Base-by-base conservation (phyloP, 768 basidiomycete species). In the Macrolepiota fuliginosa region DNA sequence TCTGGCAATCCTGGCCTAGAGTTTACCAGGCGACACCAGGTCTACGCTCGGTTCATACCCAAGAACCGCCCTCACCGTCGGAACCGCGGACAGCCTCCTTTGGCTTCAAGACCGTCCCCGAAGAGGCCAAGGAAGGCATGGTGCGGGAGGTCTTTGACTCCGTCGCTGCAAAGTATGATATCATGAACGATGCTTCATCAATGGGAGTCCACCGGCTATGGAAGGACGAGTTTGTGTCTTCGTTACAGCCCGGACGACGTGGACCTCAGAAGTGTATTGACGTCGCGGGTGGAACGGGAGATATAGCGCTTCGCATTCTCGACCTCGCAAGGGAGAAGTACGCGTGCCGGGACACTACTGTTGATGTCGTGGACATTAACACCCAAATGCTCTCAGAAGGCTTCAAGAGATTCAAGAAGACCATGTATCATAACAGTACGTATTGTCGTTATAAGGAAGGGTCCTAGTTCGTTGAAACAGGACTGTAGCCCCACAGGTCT, bases 161-260 rank as follows among this genome's bases (percentile, higher is more conserved):
- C 6, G 97, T 99, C 61, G 95, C 97, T 46, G 90, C 92, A 37
- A 90, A 84, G 49, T 99, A 99, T 76, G 97, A 98, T 74, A 74
- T 98, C 45, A 97, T 99, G 96, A 99, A 99, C 80, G 97, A 98
- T 71, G 93, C 95, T n/a, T 92, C 95, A 74, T 98, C 97, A 2
- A 76, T 98, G 63, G 97, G 97, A 37, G 89, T 98, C 10, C 97
- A 98, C 71, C 84, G 97, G 57, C 78, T 99, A 24, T 99, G 97
- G 97, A 99, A 98, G 76, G 95, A 98, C 73, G 81, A 87, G 17
- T 92, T 92, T 70, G 88, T 98, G 27, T 82, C 86, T 1, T 76
- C 81, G 0, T 74, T 98, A 63, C 83, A 84, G 65, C 95, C 92
- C 3, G 92, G 93, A 40, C 83, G 83, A 57, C 86, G 83, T 63